Conservation (phyloP, 257 asterid species). For the Mentha longifolia region DNA sequence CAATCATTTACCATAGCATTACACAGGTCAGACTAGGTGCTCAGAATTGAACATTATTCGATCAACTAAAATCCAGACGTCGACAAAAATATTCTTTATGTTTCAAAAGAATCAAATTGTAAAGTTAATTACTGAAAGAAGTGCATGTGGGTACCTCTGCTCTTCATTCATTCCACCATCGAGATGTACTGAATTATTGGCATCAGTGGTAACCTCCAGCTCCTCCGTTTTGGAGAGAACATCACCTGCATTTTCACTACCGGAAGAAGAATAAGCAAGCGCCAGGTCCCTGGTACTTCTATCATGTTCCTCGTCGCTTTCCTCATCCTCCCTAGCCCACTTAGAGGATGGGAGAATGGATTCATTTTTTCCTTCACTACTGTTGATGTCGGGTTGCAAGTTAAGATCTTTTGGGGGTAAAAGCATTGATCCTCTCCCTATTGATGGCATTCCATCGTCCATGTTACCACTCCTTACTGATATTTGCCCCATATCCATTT, state of each 20-base stretch:
- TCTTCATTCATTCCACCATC: conserved; percentile 81
- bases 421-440: conserved; percentile 49
- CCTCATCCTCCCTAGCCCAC: conserved; percentile 93
- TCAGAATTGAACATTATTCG: not conserved
- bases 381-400: conserved; percentile 40
- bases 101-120: conserved; percentile 11
- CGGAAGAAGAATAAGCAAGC: conserved; percentile 87
- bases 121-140: conserved; percentile 15
- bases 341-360: conserved; percentile 81
- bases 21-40: conserved; percentile 5
- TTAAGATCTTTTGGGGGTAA: conserved; percentile 40
- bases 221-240: conserved; percentile 50
- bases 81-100: not conserved
- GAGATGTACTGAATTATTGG: conserved; percentile 54
- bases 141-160: conserved; percentile 58
- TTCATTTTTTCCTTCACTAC: conserved; percentile 58
- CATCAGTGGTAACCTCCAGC: conserved; percentile 56
- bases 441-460: conserved; percentile 50
- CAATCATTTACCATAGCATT: conserved; percentile 32
- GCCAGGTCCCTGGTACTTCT: conserved; percentile 68
- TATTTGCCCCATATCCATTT: conserved; percentile 48
- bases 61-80: conserved; percentile 2
- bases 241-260: conserved; percentile 82
- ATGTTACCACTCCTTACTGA: conserved; percentile 51
- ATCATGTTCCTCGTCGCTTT: conserved; percentile 70